Evolutionary conservation across 768 basidiomycete genomes (phyloP), one percentile per base, ranked within the genome.

Genomic region (Panaeolus papilionaceus): DNA sequence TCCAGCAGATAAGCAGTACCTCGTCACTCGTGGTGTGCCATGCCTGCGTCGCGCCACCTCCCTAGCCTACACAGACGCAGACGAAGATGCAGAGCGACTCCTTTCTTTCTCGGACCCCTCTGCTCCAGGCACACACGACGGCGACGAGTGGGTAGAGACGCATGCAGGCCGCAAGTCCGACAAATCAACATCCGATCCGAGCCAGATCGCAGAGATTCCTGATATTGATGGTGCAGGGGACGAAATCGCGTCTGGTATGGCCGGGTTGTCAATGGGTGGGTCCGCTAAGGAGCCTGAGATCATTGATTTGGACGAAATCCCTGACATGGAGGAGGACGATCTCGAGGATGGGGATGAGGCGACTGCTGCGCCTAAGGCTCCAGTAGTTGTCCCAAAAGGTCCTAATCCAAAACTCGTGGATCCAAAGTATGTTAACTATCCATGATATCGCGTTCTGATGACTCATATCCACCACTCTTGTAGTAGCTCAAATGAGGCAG

Each of bases 131-230:
- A 79, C 63, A 16, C 85, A 82, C 5, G 88, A 86, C 33, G 90
- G 84, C 16, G 96, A 98, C 68, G 97, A 99, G 72, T 99, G 98
- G 98, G 98, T 99, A 20, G 95, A 98, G 78, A 99, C 98, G 11
- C 98, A 99, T 76, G 92, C 96, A 0, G 92, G 93, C 3, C 88
- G 93, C 71, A 86, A 86, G 71, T 26, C 82, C 16, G 79, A 83
- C 62, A 87, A 89, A 69, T 84, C 85, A 5, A 83, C 84, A 2
- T 82, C 81, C 11, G 89, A 91, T 69, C 84, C 88, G 28, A 88
- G 88, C 10, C 82, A 80, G 64, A 94, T 96, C 73, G 89, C 89
- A 66, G 95, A 96, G 74, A 96, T 96, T 74, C 94, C 94, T 18
- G 95, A 96, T 79, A 81, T 92, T 37, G 95, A 95, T 72, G 90